These are phyloP conservation scores for Fusarium foetens DNA, from an alignment of 2,329 filamentous ascomycete species.

Conservation along the genomic window DNA sequence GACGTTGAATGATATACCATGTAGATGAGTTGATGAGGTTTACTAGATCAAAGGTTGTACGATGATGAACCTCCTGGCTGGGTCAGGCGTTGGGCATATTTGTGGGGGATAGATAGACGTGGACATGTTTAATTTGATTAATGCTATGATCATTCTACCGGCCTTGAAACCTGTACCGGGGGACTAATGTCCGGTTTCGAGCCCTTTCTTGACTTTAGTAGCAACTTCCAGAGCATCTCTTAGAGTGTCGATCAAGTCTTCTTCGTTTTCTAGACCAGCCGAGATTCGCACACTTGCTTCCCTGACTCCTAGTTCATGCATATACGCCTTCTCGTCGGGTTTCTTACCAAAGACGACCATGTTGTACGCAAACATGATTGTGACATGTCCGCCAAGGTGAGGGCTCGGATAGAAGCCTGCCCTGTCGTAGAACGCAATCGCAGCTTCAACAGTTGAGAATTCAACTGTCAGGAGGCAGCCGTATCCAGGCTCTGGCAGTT, in stretches of 20 bases:
- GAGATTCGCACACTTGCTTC: slow-evolving; percentile 58
- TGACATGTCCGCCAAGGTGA: slow-evolving; percentile 64
- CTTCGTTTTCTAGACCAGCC: slow-evolving; percentile 58
- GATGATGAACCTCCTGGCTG: slow-evolving; percentile 27
- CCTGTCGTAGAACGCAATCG: slow-evolving; percentile 61
- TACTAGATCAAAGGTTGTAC: slow-evolving; percentile 15
- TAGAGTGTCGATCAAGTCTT: slow-evolving; percentile 54
- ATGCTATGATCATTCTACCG: slow-evolving; percentile 4
- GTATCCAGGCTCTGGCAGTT: slow-evolving; percentile 62
- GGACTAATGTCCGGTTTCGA: not conserved
- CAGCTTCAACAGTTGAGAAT: slow-evolving; percentile 54
- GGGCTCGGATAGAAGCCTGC: slow-evolving; percentile 62
- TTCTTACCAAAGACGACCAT: slow-evolving; percentile 56
- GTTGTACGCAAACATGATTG: slow-evolving; percentile 60
- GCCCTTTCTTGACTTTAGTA: slow-evolving; percentile 17
- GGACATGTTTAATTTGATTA: slow-evolving; percentile 21
- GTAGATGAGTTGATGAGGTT: slow-evolving; percentile 25
- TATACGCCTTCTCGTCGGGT: slow-evolving; percentile 50
- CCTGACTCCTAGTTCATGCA: slow-evolving; percentile 52
- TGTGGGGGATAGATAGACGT: slow-evolving; percentile 33
- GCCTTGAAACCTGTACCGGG: not conserved
- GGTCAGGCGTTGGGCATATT: slow-evolving; percentile 41
- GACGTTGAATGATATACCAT: slow-evolving; percentile 44
- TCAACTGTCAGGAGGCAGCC: slow-evolving; percentile 65
- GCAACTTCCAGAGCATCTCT: slow-evolving; percentile 48